Base-by-base conservation (phyloP, 176 grass and related monocot genomes). In the Triticum monococcum region DNA sequence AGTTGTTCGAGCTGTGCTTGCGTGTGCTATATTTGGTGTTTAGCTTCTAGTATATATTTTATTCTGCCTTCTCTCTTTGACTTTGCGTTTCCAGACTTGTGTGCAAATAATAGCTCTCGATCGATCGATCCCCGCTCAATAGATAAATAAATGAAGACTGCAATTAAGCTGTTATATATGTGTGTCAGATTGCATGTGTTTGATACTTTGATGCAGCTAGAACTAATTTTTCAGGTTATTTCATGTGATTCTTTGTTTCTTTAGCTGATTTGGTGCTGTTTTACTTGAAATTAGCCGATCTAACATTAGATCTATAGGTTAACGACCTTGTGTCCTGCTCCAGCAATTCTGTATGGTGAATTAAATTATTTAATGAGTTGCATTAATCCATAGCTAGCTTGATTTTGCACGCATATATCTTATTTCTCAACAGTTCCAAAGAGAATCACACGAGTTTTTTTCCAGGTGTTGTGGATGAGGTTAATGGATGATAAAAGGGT, bases 1-100 rank as follows among this genome's bases (percentile, higher is more conserved):
- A 31, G 14, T 81, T 79, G 41, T 31, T 81, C 31, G 31, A 54
- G 68, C 32, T 62, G 56, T 33, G 37, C 50, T 79, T 80, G 85
- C 77, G 66, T 68, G 22, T 64, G 36, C 8, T 43, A 4, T 57
- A 14, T 56, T 64, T 72, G 28, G 22, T 71, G 20, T 38, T 16
- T 62, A 40, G 28, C 31, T 57, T 36, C 25, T n/a, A n/a, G n/a
- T n/a, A n/a, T n/a, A 43, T 72, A 12, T 18, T 35, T 3, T 40
- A 36, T 69, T 68, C 30, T 18, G n/a, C 36, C 70, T 24, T 61
- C 3, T 70, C 14, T 54, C 9, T 26, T 72, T 71, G 65, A 37
- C 57, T 48, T 81, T 84, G 48, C 36, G 17, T 77, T 20, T 46
- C 5, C 4, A 11, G 12, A 54, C 16, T 52, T 17, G 48, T 4